Evolutionary conservation across 306 rosid genomes (phyloP), one percentile per base, ranked within the genome.

Genomic region (Prunus padus): DNA sequence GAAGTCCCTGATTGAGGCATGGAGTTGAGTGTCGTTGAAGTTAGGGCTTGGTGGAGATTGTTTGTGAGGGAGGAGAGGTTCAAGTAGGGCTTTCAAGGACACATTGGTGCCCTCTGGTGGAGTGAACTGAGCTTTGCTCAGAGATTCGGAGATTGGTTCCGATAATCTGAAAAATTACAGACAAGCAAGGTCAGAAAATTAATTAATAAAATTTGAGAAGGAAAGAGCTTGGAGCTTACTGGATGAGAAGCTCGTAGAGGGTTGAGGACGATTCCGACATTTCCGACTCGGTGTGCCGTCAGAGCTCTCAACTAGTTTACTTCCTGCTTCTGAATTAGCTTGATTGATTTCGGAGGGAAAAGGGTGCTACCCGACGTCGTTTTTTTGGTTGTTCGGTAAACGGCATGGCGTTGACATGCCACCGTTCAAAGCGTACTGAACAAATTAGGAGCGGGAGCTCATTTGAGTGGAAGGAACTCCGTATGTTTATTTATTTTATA

Each of bases 71-170:
- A 92, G 89, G 74, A 94, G 97, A 46, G 87, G 57, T 69, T 86
- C 85, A 54, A 94, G 85, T 55, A 88, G 31, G 72, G 90, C 74
- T 88, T 85, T 87, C 55, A 80, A 84, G 68, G 97, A 87, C 70
- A 88, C 66, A 72, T 65, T 55, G 80, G 86, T 65, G 60, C 73
- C 76, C 67, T 65, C 81, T 33, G 75, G 83, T 11, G 90, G 79
- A 65, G 82, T 66, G 81, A 82, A 85, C 59, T 77, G 80, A 18
- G 85, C 66, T 72, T 73, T 65, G 65, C 69, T 74, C 16, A 94
- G 85, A 54, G 82, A 69, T 71, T 74, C 81, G 30, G 79, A 14
- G 45, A 90, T 82, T 73, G 82, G 81, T 60, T 80, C 78, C 68
- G 97, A 91, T 64, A 85, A 82, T 77, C 96, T 92, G 61, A 79